Evolutionary conservation across 1,139 yeast genomes (phyloP), one percentile per base, ranked within the genome.

Genomic region (Lodderomyces theae): DNA sequence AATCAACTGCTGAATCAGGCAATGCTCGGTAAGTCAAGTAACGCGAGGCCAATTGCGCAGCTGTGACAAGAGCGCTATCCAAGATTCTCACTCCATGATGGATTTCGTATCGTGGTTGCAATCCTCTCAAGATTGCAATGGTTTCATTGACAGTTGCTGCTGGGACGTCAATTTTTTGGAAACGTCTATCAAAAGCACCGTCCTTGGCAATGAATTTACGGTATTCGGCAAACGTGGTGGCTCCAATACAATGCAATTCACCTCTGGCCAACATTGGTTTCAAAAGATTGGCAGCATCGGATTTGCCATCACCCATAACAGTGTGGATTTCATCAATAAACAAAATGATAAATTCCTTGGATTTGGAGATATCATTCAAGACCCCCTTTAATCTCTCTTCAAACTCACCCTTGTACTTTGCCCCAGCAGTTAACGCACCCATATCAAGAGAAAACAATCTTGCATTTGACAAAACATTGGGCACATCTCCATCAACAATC

Each of bases 201-300:
- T 92, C 99, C 63, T 92, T 92, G 57, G 94, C 88, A 47, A 92
- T 84, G 58, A 83, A 82, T 60, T 90, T 84, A 60, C 97, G 79
- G 72, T 92, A 92, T 66, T 92, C 99, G 43, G 85, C 84, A 55
- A 88, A 84, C 3, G 98, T 94, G 16, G 98, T 92, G 33, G 98
- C 98, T 68, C 99, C 99, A 60, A 90, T 90, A 66, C 97, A 95
- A 66, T 92, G 97, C 58, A 92, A 80, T 40, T 85, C 77, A 50
- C 98, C 98, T 66, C 98, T 83, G 4, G 98, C 97, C 53, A 92
- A 79, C 78, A 95, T 94, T 37, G 99, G 98, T 68, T 92, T 92
- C 61, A 92, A 79, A 54, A 94, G 78, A 64, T 92, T 92, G 36
- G 98, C 98, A 30, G 97, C 98, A 64, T 92, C 97, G 37, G 79